Base-by-base conservation (phyloP, 2,329 filamentous ascomycete species). In the Madurella fahalii region DNA sequence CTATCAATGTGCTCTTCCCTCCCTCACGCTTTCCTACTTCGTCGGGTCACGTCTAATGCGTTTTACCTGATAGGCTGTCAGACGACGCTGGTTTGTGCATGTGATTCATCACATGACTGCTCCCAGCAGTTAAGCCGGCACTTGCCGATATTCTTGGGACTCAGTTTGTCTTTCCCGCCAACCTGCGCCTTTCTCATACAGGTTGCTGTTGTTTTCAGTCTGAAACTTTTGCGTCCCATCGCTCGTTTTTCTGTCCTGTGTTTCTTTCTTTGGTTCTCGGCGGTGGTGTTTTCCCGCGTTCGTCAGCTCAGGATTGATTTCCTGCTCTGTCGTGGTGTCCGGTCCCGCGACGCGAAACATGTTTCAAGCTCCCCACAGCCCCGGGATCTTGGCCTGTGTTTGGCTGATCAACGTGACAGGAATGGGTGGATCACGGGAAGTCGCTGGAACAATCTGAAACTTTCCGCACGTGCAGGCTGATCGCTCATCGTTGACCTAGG, bases 21-120 rank as follows among this genome's bases (percentile, higher is more conserved):
- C 37, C 51, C 48, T 63, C 59, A 54, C 59, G 53, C 61, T 59
- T 63, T 63, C 62, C 62, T 55, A 46, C 55, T 63, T 62, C 25
- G 62, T 60, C 58, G 20, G 39, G 41, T 42, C 41, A 57, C 30
- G 25, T 56, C 52, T 62, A 57, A 62, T 61, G 60, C 57, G 60
- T 49, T 49, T 45, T 37, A 40, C 39, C 9, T 37, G 9, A 37
- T 37, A 37, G 4, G 50, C 15, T 30, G 41, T 25, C 25, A 2
- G 16, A 50, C 54, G 41, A 51, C 40, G 50, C 51, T 39, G 15
- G 30, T 16, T 9, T 39, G 18, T 2, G 13, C 54, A 60, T 59
- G 58, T 59, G 57, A 53, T 47, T 18, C 9, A 20, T 30, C 40
- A 52, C 46, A 37, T 37, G 34, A 37, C n/a, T 25, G 25, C 3